Conservation (phyloP, 768 basidiomycete species). For the Mycena albidolilacea region DNA sequence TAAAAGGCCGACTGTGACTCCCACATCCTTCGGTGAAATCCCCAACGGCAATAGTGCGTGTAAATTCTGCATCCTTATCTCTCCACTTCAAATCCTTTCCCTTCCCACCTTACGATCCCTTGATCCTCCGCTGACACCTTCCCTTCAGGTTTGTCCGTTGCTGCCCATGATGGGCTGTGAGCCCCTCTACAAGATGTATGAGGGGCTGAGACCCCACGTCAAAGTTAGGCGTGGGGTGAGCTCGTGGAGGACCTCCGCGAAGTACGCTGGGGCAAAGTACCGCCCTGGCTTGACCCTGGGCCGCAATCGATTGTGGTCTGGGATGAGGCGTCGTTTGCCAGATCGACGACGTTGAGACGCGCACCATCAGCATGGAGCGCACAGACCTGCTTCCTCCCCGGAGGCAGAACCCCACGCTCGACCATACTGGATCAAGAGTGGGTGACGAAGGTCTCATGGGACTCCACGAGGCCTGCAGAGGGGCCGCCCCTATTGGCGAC, state of each 20-base stretch:
- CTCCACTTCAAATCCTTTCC: not conserved
- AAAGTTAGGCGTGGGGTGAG: not conserved
- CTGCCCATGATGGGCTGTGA: slow-evolving; percentile 18
- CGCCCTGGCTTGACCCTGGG: not conserved
- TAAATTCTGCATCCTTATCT: too few species aligned
- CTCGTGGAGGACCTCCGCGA: not conserved
- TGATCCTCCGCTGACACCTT: not conserved
- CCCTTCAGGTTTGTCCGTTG: slow-evolving; percentile 12
- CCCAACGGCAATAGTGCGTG: slow-evolving; percentile 17
- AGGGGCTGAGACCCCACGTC: slow-evolving; percentile 1
- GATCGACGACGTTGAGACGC: too few species aligned
- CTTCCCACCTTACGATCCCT: not conserved
- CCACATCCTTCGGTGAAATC: not conserved
- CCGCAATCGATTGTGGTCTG: not conserved
- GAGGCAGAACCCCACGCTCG: not conserved
- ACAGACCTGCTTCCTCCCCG: too few species aligned
- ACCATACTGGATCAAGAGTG: not conserved
- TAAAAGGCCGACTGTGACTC: not conserved
- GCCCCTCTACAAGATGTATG: not conserved
- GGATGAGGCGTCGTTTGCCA: not conserved
- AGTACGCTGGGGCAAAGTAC: not conserved
- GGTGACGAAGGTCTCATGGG: not conserved
- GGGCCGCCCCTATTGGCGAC: not conserved
- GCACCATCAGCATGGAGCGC: too few species aligned
- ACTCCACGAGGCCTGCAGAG: not conserved